phyloP scores from a whole-genome alignment of 768 basidiomycete species.

The Xerocomus potaroensis region DNA sequence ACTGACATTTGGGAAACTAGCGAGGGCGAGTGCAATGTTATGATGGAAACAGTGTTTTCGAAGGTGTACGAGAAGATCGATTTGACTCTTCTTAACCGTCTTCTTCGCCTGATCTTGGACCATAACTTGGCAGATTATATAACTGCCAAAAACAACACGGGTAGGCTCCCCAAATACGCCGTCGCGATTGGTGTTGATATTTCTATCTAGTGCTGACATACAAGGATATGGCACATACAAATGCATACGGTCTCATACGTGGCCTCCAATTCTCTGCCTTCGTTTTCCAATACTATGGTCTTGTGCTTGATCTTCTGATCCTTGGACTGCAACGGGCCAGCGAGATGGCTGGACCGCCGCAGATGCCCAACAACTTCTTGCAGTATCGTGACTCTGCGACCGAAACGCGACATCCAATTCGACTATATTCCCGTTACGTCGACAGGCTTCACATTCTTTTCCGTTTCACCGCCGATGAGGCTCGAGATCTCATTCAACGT shows the following conservation, averaged over 20 bases:
- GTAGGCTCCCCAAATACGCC: slow-evolving; percentile 27
- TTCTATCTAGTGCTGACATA: slow-evolving; percentile 64
- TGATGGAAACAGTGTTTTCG: slow-evolving; percentile 98
- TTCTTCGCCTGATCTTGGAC: slow-evolving; percentile 93
- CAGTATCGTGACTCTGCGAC: slow-evolving; percentile 95
- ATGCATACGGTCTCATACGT: slow-evolving; percentile 94
- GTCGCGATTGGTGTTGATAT: background rate
- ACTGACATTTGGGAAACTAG: slow-evolving; percentile 98
- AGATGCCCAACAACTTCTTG: slow-evolving; percentile 97
- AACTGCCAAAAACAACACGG: slow-evolving; percentile 97
- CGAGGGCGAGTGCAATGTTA: slow-evolving; percentile 95
- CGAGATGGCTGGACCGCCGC: slow-evolving; percentile 98
- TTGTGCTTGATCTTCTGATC: slow-evolving; percentile 92
- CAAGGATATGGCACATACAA: slow-evolving; percentile 98
- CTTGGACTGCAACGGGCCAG: slow-evolving; percentile 97
- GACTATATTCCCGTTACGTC: slow-evolving; percentile 95
- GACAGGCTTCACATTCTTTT: slow-evolving; percentile 94
- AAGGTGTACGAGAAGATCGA: slow-evolving; percentile 99
- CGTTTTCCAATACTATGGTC: slow-evolving; percentile 98
- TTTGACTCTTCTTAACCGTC: slow-evolving; percentile 89
- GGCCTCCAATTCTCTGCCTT: slow-evolving; percentile 98
- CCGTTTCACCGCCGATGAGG: slow-evolving; percentile 96
- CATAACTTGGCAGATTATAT: slow-evolving; percentile 99
- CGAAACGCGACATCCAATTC: slow-evolving; percentile 96
- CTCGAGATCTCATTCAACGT: slow-evolving; percentile 95